Percentiles rank a stretch among this genome's conserved stretches.
These are phyloP conservation scores for Agrocybe chaxingu DNA, from an alignment of 768 basidiomycete genomes.

Conservation along the genomic window DNA sequence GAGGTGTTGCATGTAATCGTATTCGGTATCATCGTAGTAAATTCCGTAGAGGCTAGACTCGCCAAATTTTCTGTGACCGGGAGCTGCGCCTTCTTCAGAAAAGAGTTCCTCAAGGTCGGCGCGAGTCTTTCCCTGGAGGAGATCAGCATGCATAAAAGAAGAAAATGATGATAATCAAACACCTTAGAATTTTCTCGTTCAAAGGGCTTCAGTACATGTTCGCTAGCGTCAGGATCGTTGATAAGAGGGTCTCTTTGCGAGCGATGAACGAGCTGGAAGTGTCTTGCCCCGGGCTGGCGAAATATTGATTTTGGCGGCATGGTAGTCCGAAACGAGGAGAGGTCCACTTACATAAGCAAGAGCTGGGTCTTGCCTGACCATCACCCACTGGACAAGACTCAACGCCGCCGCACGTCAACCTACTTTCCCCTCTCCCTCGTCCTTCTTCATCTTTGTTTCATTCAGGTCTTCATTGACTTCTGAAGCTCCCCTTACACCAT, in stretches of 20 bases:
- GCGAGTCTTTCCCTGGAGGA: constrained; percentile 72
- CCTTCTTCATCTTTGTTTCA: constrained; percentile 12
- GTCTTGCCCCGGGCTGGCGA: constrained; percentile 83
- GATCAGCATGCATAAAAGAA: constrained; percentile 6
- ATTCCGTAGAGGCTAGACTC: constrained; percentile 89
- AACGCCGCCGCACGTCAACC: constrained; percentile 16
- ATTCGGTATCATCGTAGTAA: constrained; percentile 93
- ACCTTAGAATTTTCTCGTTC: constrained; percentile 69
- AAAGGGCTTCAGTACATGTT: constrained; percentile 86
- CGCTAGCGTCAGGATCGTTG: constrained; percentile 85
- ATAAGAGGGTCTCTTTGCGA: constrained; percentile 95
- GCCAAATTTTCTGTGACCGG: constrained; percentile 59
- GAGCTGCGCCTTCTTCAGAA: constrained; percentile 43
- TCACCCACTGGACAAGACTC: constrained; percentile 22
- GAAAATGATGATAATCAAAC: constrained; percentile 5
- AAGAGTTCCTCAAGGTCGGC: constrained; percentile 71
- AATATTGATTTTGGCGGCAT: constrained; percentile 88
- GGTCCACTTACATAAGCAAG: constrained; percentile 31
- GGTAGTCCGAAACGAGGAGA: constrained; percentile 21
- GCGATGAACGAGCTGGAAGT: constrained; percentile 96
- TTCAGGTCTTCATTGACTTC: constrained; percentile 25
- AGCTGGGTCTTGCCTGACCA: constrained; percentile 28
- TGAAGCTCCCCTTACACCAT: constrained; percentile 26
- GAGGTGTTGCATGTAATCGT: constrained; percentile 98
- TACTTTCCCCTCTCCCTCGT: constrained; percentile 9